Base-by-base conservation (phyloP, 176 grass and related monocot genomes). In the Bromus sterilis region DNA sequence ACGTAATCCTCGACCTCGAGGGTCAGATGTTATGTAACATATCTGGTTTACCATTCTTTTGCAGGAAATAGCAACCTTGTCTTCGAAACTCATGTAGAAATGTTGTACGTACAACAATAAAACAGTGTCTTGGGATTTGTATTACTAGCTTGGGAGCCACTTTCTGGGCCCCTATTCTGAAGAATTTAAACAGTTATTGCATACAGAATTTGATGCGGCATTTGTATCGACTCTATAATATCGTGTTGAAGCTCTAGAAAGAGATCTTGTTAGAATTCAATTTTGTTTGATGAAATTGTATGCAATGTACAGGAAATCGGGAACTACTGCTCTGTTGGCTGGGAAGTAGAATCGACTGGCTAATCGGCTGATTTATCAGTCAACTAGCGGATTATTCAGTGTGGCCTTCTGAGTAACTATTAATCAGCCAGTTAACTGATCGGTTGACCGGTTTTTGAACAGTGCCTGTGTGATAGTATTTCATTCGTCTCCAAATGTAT, bases 51-150 rank as follows among this genome's bases (percentile, higher is more conserved):
- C 74, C 61, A 68, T 78, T 83, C 35, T 86, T 89, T 89, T 82
- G 46, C 79, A 74, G 65, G 66, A 86, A 16, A 67, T 79, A 79
- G 79, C 31, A 11, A 12, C 53, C 35, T 10, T 58, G 56, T 70
- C 34, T 66, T 66, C 76, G 11, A 24, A 75, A 49, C 74, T 78
- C 48, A 20, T 82, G 37, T 86, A 83, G 79, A 74, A 74, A 74
- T 82, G 57, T 60, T 78, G 74, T 78, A 81, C 24, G 20, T n/a
- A 72, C 25, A 42, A 34, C 48, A 89, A 86, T 86, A 86, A 89
- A 67, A 20, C 20, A 60, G 14, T 86, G 74, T 74, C 30, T n/a
- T 18, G 48, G 67, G 71, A 59, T 78, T 85, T 81, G 78, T 81
- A 77, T 70, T 71, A 75, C 70, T 72, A 76, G 41, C 14, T 29